Evolutionary conservation across 176 grass and related monocot species (phyloP), one percentile per base, ranked within the genome.

Genomic region (Cymbopogon citratus): DNA sequence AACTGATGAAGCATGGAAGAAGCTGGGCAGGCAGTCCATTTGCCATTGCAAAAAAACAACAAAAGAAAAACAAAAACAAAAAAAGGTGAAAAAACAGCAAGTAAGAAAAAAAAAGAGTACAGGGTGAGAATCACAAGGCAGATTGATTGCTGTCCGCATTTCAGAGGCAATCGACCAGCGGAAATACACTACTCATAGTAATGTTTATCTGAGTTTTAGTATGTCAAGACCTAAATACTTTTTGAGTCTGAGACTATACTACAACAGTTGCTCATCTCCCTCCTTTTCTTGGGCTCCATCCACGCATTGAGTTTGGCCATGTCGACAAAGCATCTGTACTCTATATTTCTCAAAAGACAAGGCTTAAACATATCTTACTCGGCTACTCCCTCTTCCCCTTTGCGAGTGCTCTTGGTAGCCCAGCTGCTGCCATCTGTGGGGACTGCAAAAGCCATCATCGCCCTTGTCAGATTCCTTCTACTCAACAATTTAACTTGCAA

Each of bases 371-470:
- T 7, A 12, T 25, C 23, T 16, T 26, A 26, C n/a, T 73, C 21
- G 76, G 10, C 68, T 41, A 31, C 34, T 39, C 24, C 36, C 66
- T 19, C 81, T 52, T 76, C 9, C 19, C 33, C 33, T 24, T 85
- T 33, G 64, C 43, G 19, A 12, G 40, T 14, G 54, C 7, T 76
- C 52, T 76, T 73, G 82, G 63, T 56, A 63, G 4, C 69, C 52
- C 64, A 7, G 40, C 52, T 44, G 63, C 64, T 65, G 52, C 40
- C 13, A 40, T 34, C 1, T 63, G 77, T 9, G 87, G 35, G 4
- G 45, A 41, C 87, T 77, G 87, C 72, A 28, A 34, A 7, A 21
- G 14, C 33, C 56, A 72, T n/a, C 21, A 70, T 80, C 29, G 7
- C 23, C 12, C 27, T 25, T 25, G 48, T n/a, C n/a, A n/a, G n/a